phyloP scores from a whole-genome alignment of 352 stramenopile genomes.

The Halophytophthora batemanensis region DNA sequence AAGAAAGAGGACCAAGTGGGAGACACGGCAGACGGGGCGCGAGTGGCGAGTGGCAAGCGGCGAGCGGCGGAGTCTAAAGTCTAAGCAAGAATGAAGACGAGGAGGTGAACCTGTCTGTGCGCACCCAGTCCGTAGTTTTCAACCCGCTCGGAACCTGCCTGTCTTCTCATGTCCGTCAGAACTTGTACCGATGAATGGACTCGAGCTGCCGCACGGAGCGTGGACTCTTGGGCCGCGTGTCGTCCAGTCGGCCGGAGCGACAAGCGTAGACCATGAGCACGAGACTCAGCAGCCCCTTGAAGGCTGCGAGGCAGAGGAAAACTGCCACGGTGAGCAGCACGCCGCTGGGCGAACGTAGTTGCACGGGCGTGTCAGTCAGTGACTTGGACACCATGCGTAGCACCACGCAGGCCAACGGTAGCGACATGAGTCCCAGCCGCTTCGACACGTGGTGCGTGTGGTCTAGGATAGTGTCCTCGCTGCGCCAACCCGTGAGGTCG shows the following conservation, averaged over 20 bases:
- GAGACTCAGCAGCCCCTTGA: constrained; percentile 79
- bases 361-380: constrained; percentile 41
- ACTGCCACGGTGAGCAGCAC: constrained; percentile 51
- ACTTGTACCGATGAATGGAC: constrained; percentile 60
- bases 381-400: constrained; percentile 74
- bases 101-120: too few species aligned
- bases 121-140: too few species aligned
- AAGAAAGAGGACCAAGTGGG: constrained; percentile 25
- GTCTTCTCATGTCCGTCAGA: too few species aligned
- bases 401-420: constrained; percentile 94
- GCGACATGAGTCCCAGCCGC: constrained; percentile 90
- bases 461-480: constrained; percentile 89
- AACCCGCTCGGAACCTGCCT: too few species aligned
- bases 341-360: constrained; percentile 33
- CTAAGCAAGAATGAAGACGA: too few species aligned
- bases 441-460: constrained; percentile 94
- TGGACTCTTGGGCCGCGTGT: constrained; percentile 66
- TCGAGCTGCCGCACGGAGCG: constrained; percentile 54
- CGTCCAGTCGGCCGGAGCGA: constrained; percentile 55
- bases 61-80: too few species aligned
- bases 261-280: constrained; percentile 77
- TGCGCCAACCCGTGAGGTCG: constrained; percentile 94
- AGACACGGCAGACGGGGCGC: constrained; percentile 10
- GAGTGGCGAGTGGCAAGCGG: constrained; percentile 19
- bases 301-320: constrained; percentile 72